Evolutionary conservation across 2,329 filamentous ascomycete species (phyloP).

Genomic region (Cytospora leucostoma): DNA sequence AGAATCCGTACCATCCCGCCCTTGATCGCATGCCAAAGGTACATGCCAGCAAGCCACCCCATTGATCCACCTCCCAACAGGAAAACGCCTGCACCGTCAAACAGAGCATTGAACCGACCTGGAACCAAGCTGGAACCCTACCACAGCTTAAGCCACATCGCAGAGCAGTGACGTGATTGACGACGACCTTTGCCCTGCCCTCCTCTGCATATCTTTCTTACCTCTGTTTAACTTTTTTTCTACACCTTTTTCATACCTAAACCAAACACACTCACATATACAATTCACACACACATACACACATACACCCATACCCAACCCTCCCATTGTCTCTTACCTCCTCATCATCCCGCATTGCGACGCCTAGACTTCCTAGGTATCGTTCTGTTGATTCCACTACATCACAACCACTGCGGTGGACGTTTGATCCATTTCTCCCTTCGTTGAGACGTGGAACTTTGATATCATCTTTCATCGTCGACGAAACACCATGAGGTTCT

Average conservation of each 20-base stretch:
- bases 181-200: neutral
- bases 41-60: conserved; percentile 1
- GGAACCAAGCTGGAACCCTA: neutral
- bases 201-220: neutral
- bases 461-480: neutral
- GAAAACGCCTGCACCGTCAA: neutral
- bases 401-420: neutral
- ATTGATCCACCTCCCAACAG: neutral
- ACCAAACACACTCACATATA: neutral
- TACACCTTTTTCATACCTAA: neutral
- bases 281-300: neutral
- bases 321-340: neutral
- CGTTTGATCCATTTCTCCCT: neutral
- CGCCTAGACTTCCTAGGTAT: conserved; percentile 3
- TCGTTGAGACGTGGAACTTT: neutral
- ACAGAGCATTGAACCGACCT: neutral
- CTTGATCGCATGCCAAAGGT: neutral
- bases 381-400: neutral
- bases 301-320: neutral
- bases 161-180: conserved; percentile 21
- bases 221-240: neutral
- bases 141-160: conserved; percentile 18
- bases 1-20: neutral
- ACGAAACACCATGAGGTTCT: conserved; percentile 71
- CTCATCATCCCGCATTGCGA: neutral